Conservation (phyloP, 2,329 filamentous ascomycete species). For the Diaporthe aspalathi region DNA sequence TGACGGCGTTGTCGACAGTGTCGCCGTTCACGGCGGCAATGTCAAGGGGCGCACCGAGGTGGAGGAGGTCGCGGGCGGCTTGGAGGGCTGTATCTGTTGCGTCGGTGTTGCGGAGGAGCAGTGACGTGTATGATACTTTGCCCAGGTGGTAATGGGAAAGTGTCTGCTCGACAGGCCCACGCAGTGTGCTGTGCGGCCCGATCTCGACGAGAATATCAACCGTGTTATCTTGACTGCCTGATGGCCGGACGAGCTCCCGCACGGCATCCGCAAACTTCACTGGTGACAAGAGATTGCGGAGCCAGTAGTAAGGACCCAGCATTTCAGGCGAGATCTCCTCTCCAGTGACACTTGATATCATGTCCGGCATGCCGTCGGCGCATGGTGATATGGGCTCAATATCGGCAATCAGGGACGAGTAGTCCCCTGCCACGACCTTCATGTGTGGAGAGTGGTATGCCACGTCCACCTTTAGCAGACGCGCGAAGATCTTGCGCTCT, state of each 20-base stretch:
- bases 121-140: conserved; percentile 51
- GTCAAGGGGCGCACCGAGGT: conserved; percentile 22
- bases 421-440: conserved; percentile 17
- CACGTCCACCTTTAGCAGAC: conserved; percentile 38
- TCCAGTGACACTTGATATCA: conserved; percentile 31
- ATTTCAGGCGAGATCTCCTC: conserved; percentile 23
- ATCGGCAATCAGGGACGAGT: too few relatives aligned
- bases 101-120: conserved; percentile 56
- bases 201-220: conserved; percentile 49
- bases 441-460: conserved; percentile 40
- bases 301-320: conserved; percentile 41
- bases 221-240: neutral
- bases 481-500: too few relatives aligned
- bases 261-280: conserved; percentile 33
- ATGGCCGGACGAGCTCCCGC: neutral
- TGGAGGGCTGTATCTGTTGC: conserved; percentile 28
- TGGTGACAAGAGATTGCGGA: conserved; percentile 31
- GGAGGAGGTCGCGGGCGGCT: conserved; percentile 33
- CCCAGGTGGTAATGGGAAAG: conserved; percentile 41
- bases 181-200: conserved; percentile 46
- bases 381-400: conserved; percentile 39
- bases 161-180: conserved; percentile 46
- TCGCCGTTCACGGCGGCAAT: conserved; percentile 48
- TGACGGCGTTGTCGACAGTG: conserved; percentile 37
- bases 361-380: conserved; percentile 14